Percentiles rank a stretch among this genome's conserved stretches.
phyloP scores from a whole-genome alignment of 1,139 yeast species.

The Candida sanyaensis region DNA sequence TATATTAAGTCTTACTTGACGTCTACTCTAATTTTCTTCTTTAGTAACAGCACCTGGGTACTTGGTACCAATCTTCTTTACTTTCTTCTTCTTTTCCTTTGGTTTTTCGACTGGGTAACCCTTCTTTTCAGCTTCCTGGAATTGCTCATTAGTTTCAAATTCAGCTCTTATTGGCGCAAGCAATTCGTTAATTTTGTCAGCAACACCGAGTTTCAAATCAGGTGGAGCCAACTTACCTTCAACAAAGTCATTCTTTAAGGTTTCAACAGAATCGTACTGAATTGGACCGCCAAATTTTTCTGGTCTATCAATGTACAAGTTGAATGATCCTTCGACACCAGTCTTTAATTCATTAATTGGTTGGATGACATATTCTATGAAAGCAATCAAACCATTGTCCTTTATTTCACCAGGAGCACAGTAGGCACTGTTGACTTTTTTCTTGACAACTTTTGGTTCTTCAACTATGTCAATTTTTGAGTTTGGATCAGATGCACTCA shows the following conservation, averaged over 20 bases:
- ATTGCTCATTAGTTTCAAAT: slow-evolving; percentile 61
- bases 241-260: slow-evolving; percentile 70
- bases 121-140: slow-evolving; percentile 68
- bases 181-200: slow-evolving; percentile 77
- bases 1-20: not conserved
- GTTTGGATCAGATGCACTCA: slow-evolving; percentile 99
- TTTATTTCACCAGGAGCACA: slow-evolving; percentile 95
- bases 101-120: slow-evolving; percentile 84
- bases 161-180: slow-evolving; percentile 84
- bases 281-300: slow-evolving; percentile 97
- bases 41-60: slow-evolving; percentile 65
- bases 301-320: slow-evolving; percentile 82
- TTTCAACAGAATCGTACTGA: slow-evolving; percentile 66
- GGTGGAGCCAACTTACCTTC: slow-evolving; percentile 82
- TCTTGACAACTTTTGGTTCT: slow-evolving; percentile 81
- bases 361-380: slow-evolving; percentile 77
- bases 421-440: slow-evolving; percentile 89
- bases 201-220: slow-evolving; percentile 89
- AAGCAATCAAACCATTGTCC: slow-evolving; percentile 87
- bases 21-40: slow-evolving; percentile 8
- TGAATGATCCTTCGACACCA: slow-evolving; percentile 53
- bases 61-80: slow-evolving; percentile 79
- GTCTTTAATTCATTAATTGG: slow-evolving; percentile 81
- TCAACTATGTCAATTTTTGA: slow-evolving; percentile 93
- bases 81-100: slow-evolving; percentile 66